Base-by-base conservation (phyloP, 2,329 filamentous ascomycete species). In the Fusarium chaquense region DNA sequence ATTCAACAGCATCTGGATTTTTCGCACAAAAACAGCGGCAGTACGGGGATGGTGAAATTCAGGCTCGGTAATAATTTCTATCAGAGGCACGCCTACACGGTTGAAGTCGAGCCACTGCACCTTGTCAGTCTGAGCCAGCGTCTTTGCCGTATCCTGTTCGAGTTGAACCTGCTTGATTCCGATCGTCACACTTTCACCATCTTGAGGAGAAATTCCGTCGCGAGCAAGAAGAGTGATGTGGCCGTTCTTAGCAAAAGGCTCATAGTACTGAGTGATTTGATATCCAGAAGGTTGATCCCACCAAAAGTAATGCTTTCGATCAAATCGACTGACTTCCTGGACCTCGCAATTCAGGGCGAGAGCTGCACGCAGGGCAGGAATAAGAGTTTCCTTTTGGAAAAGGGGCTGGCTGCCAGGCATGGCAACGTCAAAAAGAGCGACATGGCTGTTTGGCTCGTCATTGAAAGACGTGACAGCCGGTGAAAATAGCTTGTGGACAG, bases 231-330 rank as follows among this genome's bases (percentile, higher is more conserved):
- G 83, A 1, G 84, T 86, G n/a, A 98, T 83, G 40, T 83, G 81
- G 3, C 96, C 96, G 73, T 93, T 85, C 64, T 85, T 88, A 2
- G 89, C 89, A 71, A 91, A 89, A 0, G 89, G 89, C 61, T 89
- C 83, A 78, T 98, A 98, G 82, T 95, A 98, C 77, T 99, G 96
- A 3, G 96, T 99, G 68, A 99, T 97, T 79, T 99, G 96, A 79
- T 99, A 99, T 0, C 96, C 96, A 0, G 93, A 88, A 1, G 96
- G 96, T 80, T 99, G 96, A 79, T 99, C 96, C 88, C 96, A 97
- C 83, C 98, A 97, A 80, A 99, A 98, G 81, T 99, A 99, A 80
- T 99, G 96, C 79, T 99, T 99, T 69, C 96, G 87, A 80, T 99
- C 96, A 81, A 98, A 99, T 56, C 88, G 89, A 79, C 94, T 97